Conservation (phyloP, 2,329 filamentous ascomycete species). For the Cercospora sp. region DNA sequence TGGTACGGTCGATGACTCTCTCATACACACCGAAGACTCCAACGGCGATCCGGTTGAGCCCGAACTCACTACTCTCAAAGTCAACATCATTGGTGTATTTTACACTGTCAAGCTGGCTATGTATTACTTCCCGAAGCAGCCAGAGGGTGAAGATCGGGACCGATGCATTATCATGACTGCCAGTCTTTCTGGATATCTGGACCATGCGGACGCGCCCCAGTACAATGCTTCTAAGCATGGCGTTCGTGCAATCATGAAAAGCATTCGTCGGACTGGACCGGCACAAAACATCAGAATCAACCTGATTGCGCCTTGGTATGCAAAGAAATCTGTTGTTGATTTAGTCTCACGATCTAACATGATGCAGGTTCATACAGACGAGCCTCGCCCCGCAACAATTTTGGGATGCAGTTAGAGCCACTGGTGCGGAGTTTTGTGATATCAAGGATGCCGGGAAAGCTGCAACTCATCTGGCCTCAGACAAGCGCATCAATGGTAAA, state of each 20-base stretch:
- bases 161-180: slow-evolving; percentile 54
- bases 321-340: background rate
- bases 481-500: slow-evolving; percentile 29
- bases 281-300: slow-evolving; percentile 51
- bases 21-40: slow-evolving; percentile 18
- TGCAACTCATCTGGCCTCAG: slow-evolving; percentile 29
- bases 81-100: slow-evolving; percentile 31
- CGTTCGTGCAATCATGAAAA: slow-evolving; percentile 47
- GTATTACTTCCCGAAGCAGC: slow-evolving; percentile 40
- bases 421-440: slow-evolving; percentile 27
- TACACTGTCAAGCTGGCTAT: slow-evolving; percentile 41
- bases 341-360: background rate
- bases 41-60: slow-evolving; percentile 32
- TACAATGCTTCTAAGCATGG: slow-evolving; percentile 43
- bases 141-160: slow-evolving; percentile 43
- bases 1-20: slow-evolving; percentile 27
- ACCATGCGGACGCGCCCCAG: slow-evolving; percentile 47
- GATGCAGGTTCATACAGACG: slow-evolving; percentile 31
- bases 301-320: slow-evolving; percentile 38
- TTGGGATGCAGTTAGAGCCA: slow-evolving; percentile 17
- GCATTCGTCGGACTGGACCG: slow-evolving; percentile 40
- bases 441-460: slow-evolving; percentile 30
- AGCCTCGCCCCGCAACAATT: slow-evolving; percentile 28
- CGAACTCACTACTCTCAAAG: slow-evolving; percentile 29
- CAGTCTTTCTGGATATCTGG: slow-evolving; percentile 52